Evolutionary conservation across 345 rosid genomes (phyloP).

Genomic region (Eucalyptus pauciflora): DNA sequence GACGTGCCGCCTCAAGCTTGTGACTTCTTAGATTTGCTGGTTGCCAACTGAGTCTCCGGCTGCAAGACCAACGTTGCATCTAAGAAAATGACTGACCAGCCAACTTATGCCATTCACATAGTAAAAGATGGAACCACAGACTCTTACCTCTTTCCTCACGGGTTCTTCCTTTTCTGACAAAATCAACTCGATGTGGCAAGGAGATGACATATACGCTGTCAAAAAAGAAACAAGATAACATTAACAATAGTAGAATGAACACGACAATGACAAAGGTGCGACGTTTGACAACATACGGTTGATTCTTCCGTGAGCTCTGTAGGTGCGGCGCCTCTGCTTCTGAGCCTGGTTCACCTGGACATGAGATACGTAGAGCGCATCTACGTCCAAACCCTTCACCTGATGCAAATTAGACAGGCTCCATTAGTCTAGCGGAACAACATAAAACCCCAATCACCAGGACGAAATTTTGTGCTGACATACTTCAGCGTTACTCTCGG

Average conservation of each 20-base stretch:
- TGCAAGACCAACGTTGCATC: background rate
- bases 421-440: background rate
- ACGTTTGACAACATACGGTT: constrained; percentile 14
- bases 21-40: constrained; percentile 26
- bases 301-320: constrained; percentile 41
- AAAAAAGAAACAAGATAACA: background rate
- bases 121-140: background rate
- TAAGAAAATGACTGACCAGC: background rate
- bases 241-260: background rate
- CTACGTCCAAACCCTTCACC: constrained; percentile 47
- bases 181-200: constrained; percentile 40
- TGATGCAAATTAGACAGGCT: background rate
- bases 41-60: constrained; percentile 32
- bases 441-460: background rate
- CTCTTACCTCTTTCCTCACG: constrained; percentile 26
- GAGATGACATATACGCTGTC: constrained; percentile 45
- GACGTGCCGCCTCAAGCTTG: constrained; percentile 4
- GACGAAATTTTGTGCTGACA: background rate
- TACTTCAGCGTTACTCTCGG: constrained; percentile 47
- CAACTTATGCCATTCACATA: background rate
- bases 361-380: constrained; percentile 24
- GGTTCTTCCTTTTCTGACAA: constrained; percentile 44
- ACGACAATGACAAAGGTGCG: background rate
- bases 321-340: constrained; percentile 42
- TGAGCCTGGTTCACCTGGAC: constrained; percentile 42